Base-by-base conservation (phyloP, 2,329 filamentous ascomycete species). In the Colletotrichum sp. region DNA sequence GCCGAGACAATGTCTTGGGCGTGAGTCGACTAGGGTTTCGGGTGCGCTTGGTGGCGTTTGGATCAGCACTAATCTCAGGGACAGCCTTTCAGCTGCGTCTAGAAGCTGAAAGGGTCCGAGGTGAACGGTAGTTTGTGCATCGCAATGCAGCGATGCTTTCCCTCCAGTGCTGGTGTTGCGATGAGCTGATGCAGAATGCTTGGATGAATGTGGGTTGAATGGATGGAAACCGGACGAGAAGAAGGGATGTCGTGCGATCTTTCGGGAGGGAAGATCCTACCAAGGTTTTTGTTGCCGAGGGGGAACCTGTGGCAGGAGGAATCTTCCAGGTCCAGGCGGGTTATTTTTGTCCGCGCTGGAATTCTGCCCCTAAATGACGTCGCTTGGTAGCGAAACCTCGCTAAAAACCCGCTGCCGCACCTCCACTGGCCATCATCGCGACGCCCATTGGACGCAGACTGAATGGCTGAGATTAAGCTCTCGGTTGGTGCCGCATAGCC, bases 401-500 rank as follows among this genome's bases (percentile, higher is more conserved):
- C 62, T 48, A 62, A 30, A 32, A 58, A 21, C 43, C 8, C 36
- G 43, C 18, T 28, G 61, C 18, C 10, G 36, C 7, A n/a, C 28
- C 71, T 26, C 72, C 72, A 66, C 72, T 66, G 13, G 14, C 16
- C 5, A 34, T 43, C 67, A 30, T 18, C 24, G 26, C 14, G 13
- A 26, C 26, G n/a, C 30, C 24, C 32, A 43, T 66, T 28, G 36
- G 61, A 26, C 12, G 18, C 24, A 24, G 21, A 14, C 58, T 55
- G 61, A 52, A 34, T 21, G 14, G 6, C 32, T 32, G 28, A 63
- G n/a, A 75, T 68, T 38, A 73, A 73, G 73, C 69, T 73, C 59
- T 75, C 69, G 73, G 38, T 65, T 52, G 58, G 38, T 75, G 73
- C 73, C 73, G 69, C 13, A 21, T 67, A 48, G 28, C 73, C 69